Conservation (phyloP, 371 early-diverging fungal species). For the Coemansia sp. region DNA sequence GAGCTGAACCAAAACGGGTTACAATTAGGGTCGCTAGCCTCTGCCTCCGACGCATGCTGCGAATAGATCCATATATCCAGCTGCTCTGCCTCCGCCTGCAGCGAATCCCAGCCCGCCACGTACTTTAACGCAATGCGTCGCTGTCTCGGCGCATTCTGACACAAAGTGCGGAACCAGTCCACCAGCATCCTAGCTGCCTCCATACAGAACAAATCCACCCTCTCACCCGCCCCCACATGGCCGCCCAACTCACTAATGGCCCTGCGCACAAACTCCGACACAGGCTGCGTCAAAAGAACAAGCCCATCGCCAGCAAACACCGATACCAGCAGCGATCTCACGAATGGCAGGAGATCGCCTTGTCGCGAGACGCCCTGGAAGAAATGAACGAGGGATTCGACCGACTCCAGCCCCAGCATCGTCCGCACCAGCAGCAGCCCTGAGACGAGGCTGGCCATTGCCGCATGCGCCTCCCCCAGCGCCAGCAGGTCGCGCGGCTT, state of each 20-base stretch:
- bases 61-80: conserved; percentile 46
- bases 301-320: conserved; percentile 10
- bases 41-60: conserved; percentile 36
- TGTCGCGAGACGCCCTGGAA: conserved; percentile 10
- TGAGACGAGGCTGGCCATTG: too few relatives aligned
- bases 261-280: conserved; percentile 12
- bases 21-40: conserved; percentile 21
- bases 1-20: conserved; percentile 66
- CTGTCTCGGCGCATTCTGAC: conserved; percentile 72
- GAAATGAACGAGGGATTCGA: conserved; percentile 22
- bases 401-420: conserved; percentile 12
- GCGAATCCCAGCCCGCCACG: conserved; percentile 63
- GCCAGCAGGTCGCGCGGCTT: too few relatives aligned
- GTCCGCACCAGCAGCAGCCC: conserved; percentile 8
- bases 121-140: conserved; percentile 65
- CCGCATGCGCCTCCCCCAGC: too few relatives aligned
- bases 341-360: conserved; percentile 20
- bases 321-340: conserved; percentile 34
- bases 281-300: conserved; percentile 13
- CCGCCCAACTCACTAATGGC: conserved; percentile 17
- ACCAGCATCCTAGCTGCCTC: conserved; percentile 47
- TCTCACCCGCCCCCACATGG: neutral
- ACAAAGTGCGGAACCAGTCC: conserved; percentile 62
- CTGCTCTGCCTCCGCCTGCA: conserved; percentile 62
- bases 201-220: conserved; percentile 5